Evolutionary conservation across 208 protist species (phyloP), one percentile per base, ranked within the genome.

Genomic region (Leishmania turanica): DNA sequence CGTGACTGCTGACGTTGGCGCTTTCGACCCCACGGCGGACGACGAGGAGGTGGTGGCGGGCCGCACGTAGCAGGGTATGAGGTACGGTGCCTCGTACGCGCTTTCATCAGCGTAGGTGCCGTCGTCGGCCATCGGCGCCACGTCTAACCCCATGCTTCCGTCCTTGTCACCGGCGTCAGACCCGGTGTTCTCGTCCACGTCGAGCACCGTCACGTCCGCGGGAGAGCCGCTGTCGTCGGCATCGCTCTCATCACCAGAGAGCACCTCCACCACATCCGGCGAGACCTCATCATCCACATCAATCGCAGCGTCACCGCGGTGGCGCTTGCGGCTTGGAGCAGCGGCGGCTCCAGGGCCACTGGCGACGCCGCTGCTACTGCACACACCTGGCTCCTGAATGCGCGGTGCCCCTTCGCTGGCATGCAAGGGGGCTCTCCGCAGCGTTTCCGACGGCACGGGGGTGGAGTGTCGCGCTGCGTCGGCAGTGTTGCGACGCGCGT

Each of bases 251-350:
- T 64, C 74, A 15, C 62, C 47, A 40, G 82, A 85, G 34, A 77
- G 77, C 27, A 83, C 37, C 34, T 85, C 81, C 56, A 83, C 73
- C 45, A 81, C 84, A 42, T 79, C 81, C 17, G 68, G 66, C 5
- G 45, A 45, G 31, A 62, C 70, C n/a, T 74, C 79, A 45, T 64
- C 81, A 34, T 89, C 82, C 66, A 89, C 85, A 71, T 88, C 78
- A 47, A 88, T 86, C 7, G 82, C 54, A 42, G 81, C 27, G 68
- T 69, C 78, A 64, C 68, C 74, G 37, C 81, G 81, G 47, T 49
- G n/a, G 49, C 66, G 79, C 53, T 85, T 88, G 42, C 81, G 85
- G n/a, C 34, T 11, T 58, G 70, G 72, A 47, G 72, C 69, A 53
- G 69, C 8, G 54, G 3, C 47, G 27, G 45, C 4, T 73, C 34